Percentiles rank a stretch among this genome's conserved stretches.
These are phyloP conservation scores for Tricholoma terreum DNA, from an alignment of 768 basidiomycete species.

Conservation along the genomic window DNA sequence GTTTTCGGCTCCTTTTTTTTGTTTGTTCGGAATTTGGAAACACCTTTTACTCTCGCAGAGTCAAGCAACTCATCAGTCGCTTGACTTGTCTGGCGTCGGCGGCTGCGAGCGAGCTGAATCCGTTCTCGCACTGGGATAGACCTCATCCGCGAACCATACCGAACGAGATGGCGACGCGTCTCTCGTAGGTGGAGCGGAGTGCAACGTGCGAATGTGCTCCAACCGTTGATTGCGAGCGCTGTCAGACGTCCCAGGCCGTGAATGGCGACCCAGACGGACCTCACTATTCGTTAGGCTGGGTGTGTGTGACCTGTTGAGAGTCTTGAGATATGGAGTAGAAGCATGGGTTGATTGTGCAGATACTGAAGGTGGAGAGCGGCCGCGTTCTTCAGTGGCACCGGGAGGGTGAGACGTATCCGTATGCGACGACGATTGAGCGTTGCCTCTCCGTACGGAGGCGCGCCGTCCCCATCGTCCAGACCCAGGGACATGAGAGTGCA, in stretches of 20 bases:
- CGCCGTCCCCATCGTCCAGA: constrained; percentile 10
- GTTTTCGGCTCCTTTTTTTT: too few species aligned
- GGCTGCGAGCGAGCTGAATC: neutral
- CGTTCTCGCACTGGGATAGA: neutral
- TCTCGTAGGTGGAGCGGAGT: constrained; percentile 29
- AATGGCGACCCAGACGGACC: constrained; percentile 1
- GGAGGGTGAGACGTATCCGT: constrained; percentile 1
- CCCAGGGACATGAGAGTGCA: constrained; percentile 7
- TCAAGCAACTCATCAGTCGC: neutral
- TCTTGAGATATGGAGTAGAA: constrained; percentile 9
- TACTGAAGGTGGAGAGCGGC: constrained; percentile 1
- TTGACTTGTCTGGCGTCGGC: neutral
- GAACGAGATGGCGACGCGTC: constrained; percentile 46
- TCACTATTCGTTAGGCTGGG: neutral
- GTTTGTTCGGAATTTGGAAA: too few species aligned
- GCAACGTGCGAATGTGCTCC: constrained; percentile 29
- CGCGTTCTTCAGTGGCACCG: neutral
- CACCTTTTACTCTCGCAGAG: neutral
- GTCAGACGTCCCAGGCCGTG: constrained; percentile 25
- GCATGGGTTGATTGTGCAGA: constrained; percentile 7
- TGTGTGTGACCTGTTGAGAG: neutral
- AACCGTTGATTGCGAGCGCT: constrained; percentile 29
- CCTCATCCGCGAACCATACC: constrained; percentile 37
- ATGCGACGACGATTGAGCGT: neutral
- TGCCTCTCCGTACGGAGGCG: constrained; percentile 10